Conservation (phyloP, 768 basidiomycete species). For the Rhodotorula sphaerocarpa region DNA sequence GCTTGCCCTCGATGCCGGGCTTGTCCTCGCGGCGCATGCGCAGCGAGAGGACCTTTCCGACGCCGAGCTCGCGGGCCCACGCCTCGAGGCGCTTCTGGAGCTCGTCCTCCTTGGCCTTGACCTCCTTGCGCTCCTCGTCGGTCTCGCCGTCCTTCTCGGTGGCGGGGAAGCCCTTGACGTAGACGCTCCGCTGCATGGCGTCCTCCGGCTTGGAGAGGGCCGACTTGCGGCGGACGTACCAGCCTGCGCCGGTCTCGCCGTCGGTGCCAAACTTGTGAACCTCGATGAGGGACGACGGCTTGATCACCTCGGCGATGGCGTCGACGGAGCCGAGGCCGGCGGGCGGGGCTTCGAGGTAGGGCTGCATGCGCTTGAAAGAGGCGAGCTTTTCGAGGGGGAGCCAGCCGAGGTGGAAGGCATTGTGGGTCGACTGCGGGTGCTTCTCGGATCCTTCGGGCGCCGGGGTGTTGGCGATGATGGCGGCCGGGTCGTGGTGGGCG, state of each 20-base stretch:
- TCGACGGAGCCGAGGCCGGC: conserved; percentile 49
- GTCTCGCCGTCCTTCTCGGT: conserved; percentile 28
- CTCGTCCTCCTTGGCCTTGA: conserved; percentile 41
- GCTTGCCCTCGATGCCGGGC: conserved; percentile 49
- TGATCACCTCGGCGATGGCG: conserved; percentile 65
- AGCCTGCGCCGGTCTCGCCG: conserved; percentile 21
- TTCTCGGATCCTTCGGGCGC: conserved; percentile 18
- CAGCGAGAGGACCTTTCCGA: conserved; percentile 69
- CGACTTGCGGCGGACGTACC: conserved; percentile 31
- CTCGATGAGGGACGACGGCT: conserved; percentile 44
- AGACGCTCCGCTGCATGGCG: conserved; percentile 68
- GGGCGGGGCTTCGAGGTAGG: conserved; percentile 48
- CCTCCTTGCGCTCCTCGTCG: conserved; percentile 17
- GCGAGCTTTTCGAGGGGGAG: conserved; percentile 74
- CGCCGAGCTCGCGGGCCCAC: conserved; percentile 59
- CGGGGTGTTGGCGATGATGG: conserved; percentile 21
- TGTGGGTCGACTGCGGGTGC: conserved; percentile 20
- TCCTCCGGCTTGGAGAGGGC: conserved; percentile 43
- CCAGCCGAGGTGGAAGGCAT: conserved; percentile 54
- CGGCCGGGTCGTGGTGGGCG: conserved; percentile 30
- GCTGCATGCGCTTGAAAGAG: conserved; percentile 92
- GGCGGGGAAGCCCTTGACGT: conserved; percentile 50
- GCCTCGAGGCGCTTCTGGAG: conserved; percentile 67
- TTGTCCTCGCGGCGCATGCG: conserved; percentile 75
- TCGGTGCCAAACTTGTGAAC: conserved; percentile 28